phyloP scores from a whole-genome alignment of 768 basidiomycete genomes.

The Ramaria rubella region DNA sequence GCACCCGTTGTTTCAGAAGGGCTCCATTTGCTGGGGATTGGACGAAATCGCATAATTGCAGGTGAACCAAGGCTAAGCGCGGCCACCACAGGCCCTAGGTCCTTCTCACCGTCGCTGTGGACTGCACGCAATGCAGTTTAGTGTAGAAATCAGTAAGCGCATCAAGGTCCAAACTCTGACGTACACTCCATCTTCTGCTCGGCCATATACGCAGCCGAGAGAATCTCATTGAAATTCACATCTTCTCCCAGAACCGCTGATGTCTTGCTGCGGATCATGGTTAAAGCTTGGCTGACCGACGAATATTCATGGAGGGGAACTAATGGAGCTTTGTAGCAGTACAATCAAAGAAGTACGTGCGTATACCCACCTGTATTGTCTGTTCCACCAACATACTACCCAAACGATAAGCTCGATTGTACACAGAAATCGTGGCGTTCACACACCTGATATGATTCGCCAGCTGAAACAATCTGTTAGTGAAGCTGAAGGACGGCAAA shows the following conservation, averaged over 20 bases:
- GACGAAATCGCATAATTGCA: conserved; percentile 75
- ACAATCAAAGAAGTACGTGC: background rate
- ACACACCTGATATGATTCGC: conserved; percentile 70
- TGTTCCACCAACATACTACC: conserved; percentile 71
- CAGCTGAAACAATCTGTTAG: conserved; percentile 39
- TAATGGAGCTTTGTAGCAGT: background rate
- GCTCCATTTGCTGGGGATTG: conserved; percentile 32
- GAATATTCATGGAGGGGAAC: conserved; percentile 12
- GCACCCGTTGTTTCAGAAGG: conserved; percentile 24
- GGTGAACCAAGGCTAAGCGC: conserved; percentile 72
- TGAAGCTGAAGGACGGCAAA: background rate
- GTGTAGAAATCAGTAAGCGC: background rate
- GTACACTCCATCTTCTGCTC: conserved; percentile 74
- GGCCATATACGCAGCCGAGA: conserved; percentile 81
- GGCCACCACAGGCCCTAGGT: conserved; percentile 66
- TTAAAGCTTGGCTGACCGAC: conserved; percentile 52
- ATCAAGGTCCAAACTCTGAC: conserved; percentile 17
- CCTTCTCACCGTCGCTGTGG: conserved; percentile 72
- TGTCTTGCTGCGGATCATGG: conserved; percentile 53
- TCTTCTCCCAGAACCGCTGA: conserved; percentile 34
- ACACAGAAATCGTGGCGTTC: background rate
- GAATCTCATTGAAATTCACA: conserved; percentile 64
- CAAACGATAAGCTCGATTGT: background rate
- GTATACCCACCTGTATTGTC: conserved; percentile 42
- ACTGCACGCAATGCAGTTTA: too few species aligned